Base-by-base conservation (phyloP, 2,329 filamentous ascomycete species). In the Trichoderma atroviride region DNA sequence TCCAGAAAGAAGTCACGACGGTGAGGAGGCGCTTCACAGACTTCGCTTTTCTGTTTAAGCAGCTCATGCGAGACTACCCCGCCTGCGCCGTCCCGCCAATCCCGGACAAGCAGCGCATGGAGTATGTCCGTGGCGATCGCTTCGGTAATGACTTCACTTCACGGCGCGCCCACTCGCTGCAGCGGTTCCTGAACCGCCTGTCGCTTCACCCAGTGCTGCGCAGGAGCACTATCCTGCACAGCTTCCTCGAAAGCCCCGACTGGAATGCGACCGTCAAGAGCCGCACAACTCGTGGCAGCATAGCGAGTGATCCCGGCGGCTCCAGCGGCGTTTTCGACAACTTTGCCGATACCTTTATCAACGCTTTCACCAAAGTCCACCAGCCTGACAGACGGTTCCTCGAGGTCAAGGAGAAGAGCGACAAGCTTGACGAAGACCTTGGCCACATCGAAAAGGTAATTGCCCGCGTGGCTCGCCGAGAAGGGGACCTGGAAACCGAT, bases 91-190 rank as follows among this genome's bases (percentile, higher is more conserved):
- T 99, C 4, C 96, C 96, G 35, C 96, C 96, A 58, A 85, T 99
- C 66, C 96, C 96, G 65, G 96, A 98, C 82, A 99, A 98, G 85
- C 95, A 98, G 85, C 96, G 96, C 82, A 97, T 99, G 92, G 94
- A 97, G 78, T 98, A 98, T 78, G 96, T 98, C 63, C 92, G 94
- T 43, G 96, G 96, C 74, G 95, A 98, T 83, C 91, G 96, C 72
- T 99, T 99, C 80, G 94, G 94, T 10, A 82, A 91, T 61, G 96
- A 98, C 81, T 99, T 99, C 79, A 99, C 94, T 40, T 86, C 89
- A 57, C 90, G 96, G 40, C 89, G 96, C 74, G 94, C 93, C 62
- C 92, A 94, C 83, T 97, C 94, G 4, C 86, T 99, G 64, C 91
- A 96, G 80, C 92, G 96, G 64, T 99, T 99, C 79, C 86, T 99